A percentile compares a stretch with the other conserved stretches of the same genome.
phyloP scores from a whole-genome alignment of 1,284 basidiomycete species.

The Clitocybe nebularis region DNA sequence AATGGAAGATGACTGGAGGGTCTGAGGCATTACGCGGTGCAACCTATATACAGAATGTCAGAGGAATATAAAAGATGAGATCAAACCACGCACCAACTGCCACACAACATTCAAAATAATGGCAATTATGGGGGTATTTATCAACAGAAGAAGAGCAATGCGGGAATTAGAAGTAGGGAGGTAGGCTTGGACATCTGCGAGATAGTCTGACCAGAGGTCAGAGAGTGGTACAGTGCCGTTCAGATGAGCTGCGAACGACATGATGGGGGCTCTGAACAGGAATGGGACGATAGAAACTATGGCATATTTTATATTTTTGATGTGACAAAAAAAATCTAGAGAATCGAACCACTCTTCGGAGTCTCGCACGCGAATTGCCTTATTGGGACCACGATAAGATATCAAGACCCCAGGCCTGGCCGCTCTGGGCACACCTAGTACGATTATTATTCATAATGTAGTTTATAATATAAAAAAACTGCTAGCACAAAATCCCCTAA shows the following conservation, averaged over 20 bases:
- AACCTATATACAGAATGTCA: constrained; percentile 24
- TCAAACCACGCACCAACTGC: constrained; percentile 38
- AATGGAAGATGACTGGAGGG: constrained; percentile 82
- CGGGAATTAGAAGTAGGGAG: constrained; percentile 29
- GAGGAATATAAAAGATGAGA: background rate
- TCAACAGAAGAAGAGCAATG: constrained; percentile 29
- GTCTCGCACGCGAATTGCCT: background rate
- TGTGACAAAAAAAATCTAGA: constrained; percentile 15
- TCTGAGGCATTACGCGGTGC: constrained; percentile 52
- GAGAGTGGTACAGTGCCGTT: constrained; percentile 34
- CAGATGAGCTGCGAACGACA: constrained; percentile 28
- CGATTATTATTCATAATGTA: background rate
- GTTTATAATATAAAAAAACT: background rate
- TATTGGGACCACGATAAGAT: background rate
- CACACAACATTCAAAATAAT: constrained; percentile 39
- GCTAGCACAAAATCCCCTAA: background rate
- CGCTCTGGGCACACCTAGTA: background rate
- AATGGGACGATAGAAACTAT: constrained; percentile 10
- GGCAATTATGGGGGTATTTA: constrained; percentile 35
- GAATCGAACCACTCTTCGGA: constrained; percentile 20
- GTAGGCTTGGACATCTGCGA: constrained; percentile 38
- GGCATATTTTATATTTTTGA: constrained; percentile 13
- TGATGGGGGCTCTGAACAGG: constrained; percentile 6
- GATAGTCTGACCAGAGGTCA: constrained; percentile 45
- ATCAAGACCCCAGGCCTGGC: background rate